Evolutionary conservation across 2,329 filamentous ascomycete genomes (phyloP), one percentile per base, ranked within the genome.

Genomic region (Penicillium palitans): DNA sequence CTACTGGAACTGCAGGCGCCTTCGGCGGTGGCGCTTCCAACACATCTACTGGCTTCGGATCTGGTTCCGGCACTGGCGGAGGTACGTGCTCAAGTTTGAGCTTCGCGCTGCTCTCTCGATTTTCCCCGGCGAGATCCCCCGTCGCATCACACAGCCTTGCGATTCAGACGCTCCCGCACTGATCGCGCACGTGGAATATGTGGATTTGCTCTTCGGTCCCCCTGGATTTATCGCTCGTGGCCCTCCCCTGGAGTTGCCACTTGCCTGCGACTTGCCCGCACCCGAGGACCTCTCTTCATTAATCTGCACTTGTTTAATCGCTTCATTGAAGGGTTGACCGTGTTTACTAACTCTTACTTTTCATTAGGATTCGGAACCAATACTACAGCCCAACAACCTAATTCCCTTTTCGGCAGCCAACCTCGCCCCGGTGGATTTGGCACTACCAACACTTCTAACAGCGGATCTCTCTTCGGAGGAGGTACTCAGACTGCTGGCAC

Each of bases 41-140:
- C 60, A 70, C 69, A 57, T 69, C 70, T 60, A 71, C 72, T 65
- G 71, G 72, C 66, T 77, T 76, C 62, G 76, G 75, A 53, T 29
- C 55, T 25, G 33, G 31, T 37, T 29, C 52, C 62, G 73, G 55
- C 56, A 59, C 74, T 66, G 71, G 74, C 63, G 72, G 72, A 76
- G 75, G 74, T 78, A 77, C 68, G 74, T 76, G 67, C 61, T 63
- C 61, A 64, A 65, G 58, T 13, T 44, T 37, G 65, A 66, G 64
- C 64, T 65, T 66, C 55, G 66, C 68, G 65, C 63, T 66, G 45
- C 41, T 55, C 52, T 48, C 37, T 27, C 41, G 29, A 44, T 61
- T 62, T 60, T 64, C 59, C 59, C 60, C 40, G 25, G 47, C 50
- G 29, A 48, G 46, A 39, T 56, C 58, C 33, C 52, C 60, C 44